Base-by-base conservation (phyloP, 2,329 filamentous ascomycete genomes). In the Fusarium longipes region DNA sequence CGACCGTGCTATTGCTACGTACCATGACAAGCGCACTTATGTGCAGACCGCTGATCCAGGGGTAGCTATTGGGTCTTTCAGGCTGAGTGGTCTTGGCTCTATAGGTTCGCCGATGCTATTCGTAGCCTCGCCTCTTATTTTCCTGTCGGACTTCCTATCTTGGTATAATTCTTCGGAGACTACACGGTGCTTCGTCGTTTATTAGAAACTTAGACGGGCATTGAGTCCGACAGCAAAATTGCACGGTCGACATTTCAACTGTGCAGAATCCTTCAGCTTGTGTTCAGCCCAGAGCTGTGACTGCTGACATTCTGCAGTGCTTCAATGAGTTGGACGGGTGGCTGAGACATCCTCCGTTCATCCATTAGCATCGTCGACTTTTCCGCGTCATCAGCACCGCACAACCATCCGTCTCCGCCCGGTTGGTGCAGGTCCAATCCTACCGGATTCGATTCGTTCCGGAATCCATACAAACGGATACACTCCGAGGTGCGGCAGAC, bases 41-140 rank as follows among this genome's bases (percentile, higher is more conserved):
- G 48, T 64, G 48, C 53, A 69, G 67, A 72, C 67, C 62, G 65
- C 70, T 55, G 69, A 72, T 72, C 69, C 65, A 73, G 67, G 71
- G 65, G 54, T 54, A 53, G 57, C 29, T 42, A 43, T 36, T 56
- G 49, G 52, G 32, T 32, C 38, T 33, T 49, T 51, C 58, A 63
- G 64, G 48, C 54, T 65, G 64, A 57, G 40, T 49, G 52, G 63
- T 65, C 66, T 73, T 71, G 63, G 68, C 67, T 66, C 48, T 50
- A 60, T 27, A 57, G 61, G 62, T 72, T 72, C 61, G 62, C 62
- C 69, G 59, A 63, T 51, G 36, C 61, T 63, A 47, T 70, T 68
- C 48, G 47, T 53, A 56, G 65, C 62, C 63, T 69, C 35, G 55
- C 48, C 45, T 68, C 45, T 42, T 48, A 51, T 50, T 22, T 43